These are phyloP conservation scores for Diplodia intermedia DNA, from an alignment of 2,329 filamentous ascomycete genomes.

Conservation along the genomic window DNA sequence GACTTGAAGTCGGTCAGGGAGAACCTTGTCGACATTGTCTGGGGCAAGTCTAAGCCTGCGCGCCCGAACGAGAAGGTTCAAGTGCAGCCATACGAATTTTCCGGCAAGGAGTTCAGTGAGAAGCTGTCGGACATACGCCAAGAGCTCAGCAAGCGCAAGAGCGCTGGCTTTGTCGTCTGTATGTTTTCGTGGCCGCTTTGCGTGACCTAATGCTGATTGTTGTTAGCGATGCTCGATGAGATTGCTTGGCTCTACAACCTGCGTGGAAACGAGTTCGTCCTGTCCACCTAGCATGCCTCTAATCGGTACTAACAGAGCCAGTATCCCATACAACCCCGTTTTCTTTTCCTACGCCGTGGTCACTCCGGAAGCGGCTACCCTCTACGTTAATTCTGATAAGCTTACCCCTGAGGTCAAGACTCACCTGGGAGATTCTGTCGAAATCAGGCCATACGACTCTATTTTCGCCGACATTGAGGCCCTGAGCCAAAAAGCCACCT, in stretches of 20 bases:
- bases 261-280: slow-evolving; percentile 76
- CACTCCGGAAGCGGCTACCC: slow-evolving; percentile 74
- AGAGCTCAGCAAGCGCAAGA: slow-evolving; percentile 89
- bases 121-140: slow-evolving; percentile 90
- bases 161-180: slow-evolving; percentile 83
- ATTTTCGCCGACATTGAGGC: slow-evolving; percentile 80
- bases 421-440: slow-evolving; percentile 74
- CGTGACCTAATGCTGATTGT: slow-evolving; percentile 21
- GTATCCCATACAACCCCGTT: slow-evolving; percentile 95
- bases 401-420: slow-evolving; percentile 70
- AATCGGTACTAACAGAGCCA: slow-evolving; percentile 41
- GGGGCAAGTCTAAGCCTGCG: slow-evolving; percentile 75
- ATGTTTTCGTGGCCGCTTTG: slow-evolving; percentile 37
- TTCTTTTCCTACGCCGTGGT: slow-evolving; percentile 97
- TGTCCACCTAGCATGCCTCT: not conserved
- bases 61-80: slow-evolving; percentile 78
- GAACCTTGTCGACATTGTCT: slow-evolving; percentile 92
- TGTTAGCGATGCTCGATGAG: slow-evolving; percentile 82
- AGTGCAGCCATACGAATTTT: slow-evolving; percentile 73
- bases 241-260: slow-evolving; percentile 99
- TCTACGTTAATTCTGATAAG: slow-evolving; percentile 86
- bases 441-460: slow-evolving; percentile 79
- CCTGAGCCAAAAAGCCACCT: slow-evolving; percentile 59
- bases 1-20: slow-evolving; percentile 76
- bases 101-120: slow-evolving; percentile 80